Base-by-base conservation (phyloP, 1,139 yeast species). In the Candida tunisiensis region DNA sequence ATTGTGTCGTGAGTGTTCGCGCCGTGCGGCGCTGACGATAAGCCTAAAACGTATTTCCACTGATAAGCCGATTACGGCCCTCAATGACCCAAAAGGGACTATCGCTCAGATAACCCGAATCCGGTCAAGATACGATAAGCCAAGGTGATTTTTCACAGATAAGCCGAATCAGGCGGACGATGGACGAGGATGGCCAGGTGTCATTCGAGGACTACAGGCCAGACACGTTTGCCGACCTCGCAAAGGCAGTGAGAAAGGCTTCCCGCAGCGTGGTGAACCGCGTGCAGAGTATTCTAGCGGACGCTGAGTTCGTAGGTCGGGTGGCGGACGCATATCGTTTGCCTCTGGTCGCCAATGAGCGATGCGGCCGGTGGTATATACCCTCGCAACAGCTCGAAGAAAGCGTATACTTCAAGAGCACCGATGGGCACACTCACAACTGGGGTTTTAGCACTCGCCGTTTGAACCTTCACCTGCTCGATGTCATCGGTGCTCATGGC, bases 341-440 rank as follows among this genome's bases (percentile, higher is more conserved):
- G 7, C 60, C 60, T 3, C 30, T 52, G 8, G 46, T 53, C 1
- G 78, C 93, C 3, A 83, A 83, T 45, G 91, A 78, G 46, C 55
- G 95, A 30, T 82, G 94, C 49, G 95, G 95, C 0, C 47, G 69
- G 9, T 83, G 95, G 95, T 83, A 83, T 40, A 66, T 74, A 7
- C 57, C 65, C 0, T 66, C 73, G 0, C 30, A 34, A 0, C 32
- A 40, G 1, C 53, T 50, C 18, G 27, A 33, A 0, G 68, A 62
- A 2, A 58, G 77, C 0, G 66, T 73, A 10, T 82, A 82, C 43
- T 83, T 83, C 55, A 83, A 83, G 42, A 77, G 92, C 12, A 83
- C 94, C 0, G 94, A 83, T 49, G 94, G 95, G 0, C 94, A 83
- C 42, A 71, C 69, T 0, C 65, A 65, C 32, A 72, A 78, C 35